phyloP scores from a whole-genome alignment of 768 basidiomycete genomes.

The Lepiota brunneoincarnata region DNA sequence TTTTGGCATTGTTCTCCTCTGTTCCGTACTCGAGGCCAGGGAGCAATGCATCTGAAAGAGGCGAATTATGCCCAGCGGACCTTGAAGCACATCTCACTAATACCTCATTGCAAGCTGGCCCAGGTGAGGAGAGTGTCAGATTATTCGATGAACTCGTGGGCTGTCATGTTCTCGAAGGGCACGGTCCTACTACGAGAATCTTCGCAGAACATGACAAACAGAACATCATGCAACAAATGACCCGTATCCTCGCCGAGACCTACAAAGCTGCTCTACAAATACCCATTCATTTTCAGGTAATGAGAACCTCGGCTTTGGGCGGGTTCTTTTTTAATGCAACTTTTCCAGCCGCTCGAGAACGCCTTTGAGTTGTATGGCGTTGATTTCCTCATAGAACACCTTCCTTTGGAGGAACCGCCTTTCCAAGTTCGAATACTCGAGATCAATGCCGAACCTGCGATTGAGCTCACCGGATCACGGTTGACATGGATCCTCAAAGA shows the following conservation, averaged over 20 bases:
- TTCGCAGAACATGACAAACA: slow-evolving; percentile 32
- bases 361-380: slow-evolving; percentile 94
- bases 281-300: slow-evolving; percentile 84
- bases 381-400: slow-evolving; percentile 80
- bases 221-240: slow-evolving; percentile 60
- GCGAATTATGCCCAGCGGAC: slow-evolving; percentile 34
- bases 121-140: slow-evolving; percentile 69
- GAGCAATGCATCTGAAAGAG: slow-evolving; percentile 22
- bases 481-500: slow-evolving; percentile 80
- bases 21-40: slow-evolving; percentile 59
- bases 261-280: slow-evolving; percentile 84
- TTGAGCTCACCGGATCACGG: slow-evolving; percentile 86
- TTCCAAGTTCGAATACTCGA: slow-evolving; percentile 79
- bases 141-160: slow-evolving; percentile 80
- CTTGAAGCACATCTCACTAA: slow-evolving; percentile 86
- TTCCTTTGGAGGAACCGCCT: slow-evolving; percentile 15
- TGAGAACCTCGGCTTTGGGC: neutral
- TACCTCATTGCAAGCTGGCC: slow-evolving; percentile 76
- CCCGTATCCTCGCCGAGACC: slow-evolving; percentile 67
- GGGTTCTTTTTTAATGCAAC: neutral
- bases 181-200: slow-evolving; percentile 7
- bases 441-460: slow-evolving; percentile 94
- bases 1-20: slow-evolving; percentile 87
- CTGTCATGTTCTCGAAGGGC: slow-evolving; percentile 45
- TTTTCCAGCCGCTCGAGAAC: slow-evolving; percentile 72